These are phyloP conservation scores for Pichia norvegensis DNA, from an alignment of 1,139 yeast genomes.

Conservation along the genomic window DNA sequence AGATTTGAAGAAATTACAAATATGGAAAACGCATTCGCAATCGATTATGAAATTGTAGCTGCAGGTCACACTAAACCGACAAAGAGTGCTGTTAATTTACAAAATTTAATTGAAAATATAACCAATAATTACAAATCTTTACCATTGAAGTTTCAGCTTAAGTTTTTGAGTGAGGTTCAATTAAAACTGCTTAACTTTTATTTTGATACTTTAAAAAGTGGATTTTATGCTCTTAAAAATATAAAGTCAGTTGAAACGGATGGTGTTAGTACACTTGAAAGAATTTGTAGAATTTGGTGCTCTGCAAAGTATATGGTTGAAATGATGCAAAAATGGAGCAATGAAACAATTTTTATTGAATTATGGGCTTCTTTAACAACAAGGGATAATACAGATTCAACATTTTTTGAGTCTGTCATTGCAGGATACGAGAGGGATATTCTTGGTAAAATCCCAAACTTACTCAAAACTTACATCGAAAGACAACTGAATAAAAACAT, in stretches of 20 bases:
- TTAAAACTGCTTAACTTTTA: constrained; percentile 56
- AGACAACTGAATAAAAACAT: constrained; percentile 44
- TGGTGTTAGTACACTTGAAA: constrained; percentile 38
- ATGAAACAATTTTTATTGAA: constrained; percentile 56
- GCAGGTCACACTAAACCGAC: constrained; percentile 50
- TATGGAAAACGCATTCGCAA: constrained; percentile 46
- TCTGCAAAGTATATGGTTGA: constrained; percentile 48
- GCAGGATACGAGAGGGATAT: constrained; percentile 40
- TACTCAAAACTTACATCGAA: constrained; percentile 40
- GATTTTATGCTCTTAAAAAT: constrained; percentile 42
- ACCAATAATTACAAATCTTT: constrained; percentile 55
- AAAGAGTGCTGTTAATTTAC: constrained; percentile 53
- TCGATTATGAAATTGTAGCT: constrained; percentile 55
- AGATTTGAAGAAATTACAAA: constrained; percentile 52
- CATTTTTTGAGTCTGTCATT: constrained; percentile 51
- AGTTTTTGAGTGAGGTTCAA: constrained; percentile 65
- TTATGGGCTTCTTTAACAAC: constrained; percentile 38
- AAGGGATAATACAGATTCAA: constrained; percentile 17
- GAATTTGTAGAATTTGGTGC: constrained; percentile 54
- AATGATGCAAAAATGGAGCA: constrained; percentile 55
- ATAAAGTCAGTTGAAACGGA: constrained; percentile 24
- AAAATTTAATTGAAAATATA: constrained; percentile 57
- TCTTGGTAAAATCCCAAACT: constrained; percentile 29
- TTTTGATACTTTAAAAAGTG: constrained; percentile 40
- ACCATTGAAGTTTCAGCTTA: constrained; percentile 55